These are phyloP conservation scores for Kodamaea nitidulidarum DNA, from an alignment of 805 yeast species.

Conservation along the genomic window DNA sequence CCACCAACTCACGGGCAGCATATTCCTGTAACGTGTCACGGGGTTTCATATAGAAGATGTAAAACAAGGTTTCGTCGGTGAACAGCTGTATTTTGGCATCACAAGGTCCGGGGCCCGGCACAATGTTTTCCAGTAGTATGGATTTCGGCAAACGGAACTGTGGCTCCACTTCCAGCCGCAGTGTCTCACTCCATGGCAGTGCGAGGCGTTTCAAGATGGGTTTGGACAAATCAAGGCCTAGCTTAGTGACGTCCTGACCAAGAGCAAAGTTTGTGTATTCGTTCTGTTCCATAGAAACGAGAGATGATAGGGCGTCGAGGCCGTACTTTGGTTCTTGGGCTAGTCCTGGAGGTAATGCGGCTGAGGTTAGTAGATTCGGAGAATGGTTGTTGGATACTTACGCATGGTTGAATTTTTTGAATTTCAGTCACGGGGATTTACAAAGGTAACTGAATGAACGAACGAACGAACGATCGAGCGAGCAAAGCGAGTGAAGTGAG, in stretches of 20 bases:
- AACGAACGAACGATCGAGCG: too few relatives aligned
- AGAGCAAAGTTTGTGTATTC: slow-evolving; percentile 65
- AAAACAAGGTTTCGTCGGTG: slow-evolving; percentile 89
- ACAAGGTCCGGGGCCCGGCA: slow-evolving; percentile 41
- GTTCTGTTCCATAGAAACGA: slow-evolving; percentile 57
- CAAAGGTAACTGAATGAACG: too few relatives aligned
- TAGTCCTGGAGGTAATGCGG: slow-evolving; percentile 22
- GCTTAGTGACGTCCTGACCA: slow-evolving; percentile 67
- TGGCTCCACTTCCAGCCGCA: slow-evolving; percentile 88
- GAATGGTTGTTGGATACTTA: not conserved
- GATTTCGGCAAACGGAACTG: slow-evolving; percentile 58
- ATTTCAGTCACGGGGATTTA: too few relatives aligned
- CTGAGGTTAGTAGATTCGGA: not conserved
- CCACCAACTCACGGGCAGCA: slow-evolving; percentile 85
- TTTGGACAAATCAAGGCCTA: slow-evolving; percentile 57
- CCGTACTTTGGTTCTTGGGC: slow-evolving; percentile 50
- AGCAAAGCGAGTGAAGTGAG: too few relatives aligned
- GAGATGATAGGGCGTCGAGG: slow-evolving; percentile 55
- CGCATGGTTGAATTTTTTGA: too few relatives aligned
- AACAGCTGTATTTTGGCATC: slow-evolving; percentile 55
- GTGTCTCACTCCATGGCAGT: slow-evolving; percentile 94
- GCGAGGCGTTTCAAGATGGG: slow-evolving; percentile 62
- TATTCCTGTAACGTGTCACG: slow-evolving; percentile 90
- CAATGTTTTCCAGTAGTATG: slow-evolving; percentile 29
- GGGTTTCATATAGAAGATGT: slow-evolving; percentile 90